Evolutionary conservation across 1,284 basidiomycete species (phyloP), one percentile per base, ranked within the genome.

Genomic region (Puccinia coronata): DNA sequence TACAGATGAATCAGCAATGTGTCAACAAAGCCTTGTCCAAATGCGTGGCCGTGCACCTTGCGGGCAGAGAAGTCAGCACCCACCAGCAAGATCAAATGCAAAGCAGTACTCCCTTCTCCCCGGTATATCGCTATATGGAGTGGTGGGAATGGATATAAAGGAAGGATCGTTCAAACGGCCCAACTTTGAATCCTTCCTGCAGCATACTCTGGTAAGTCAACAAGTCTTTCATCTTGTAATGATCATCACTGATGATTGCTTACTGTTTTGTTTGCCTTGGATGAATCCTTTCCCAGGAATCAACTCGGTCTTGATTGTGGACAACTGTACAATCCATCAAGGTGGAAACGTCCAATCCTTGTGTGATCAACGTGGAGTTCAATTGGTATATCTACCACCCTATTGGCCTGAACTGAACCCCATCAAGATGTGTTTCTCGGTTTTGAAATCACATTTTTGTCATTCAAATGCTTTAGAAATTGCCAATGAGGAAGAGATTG

Each of bases 361-460:
- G n/a, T 73, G 71, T n/a, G 25, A 55, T 55, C 47, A 36, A n/a
- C 51, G 51, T 23, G 43, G 71, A 20, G 61, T 65, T 4, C 28
- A 59, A 41, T 57, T 73, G 51, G 57, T 57, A 2, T 73, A 73
- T 49, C 31, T 73, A n/a, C 51, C 71, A 2, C 41, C 51, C 20
- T 73, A 73, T 25, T 55, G 71, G 51, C 71, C 71, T 14, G 31
- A 73, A 12, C 51, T 73, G 4, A 73, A 73, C 51, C 71, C 71
- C n/a, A 73, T 73, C 23, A 51, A 73, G 51, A 73, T 55, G 71
- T 53, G 71, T 39, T 73, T 73, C 36, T 73, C 23, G 23, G 51
- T 41, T 3, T 53, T 73, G 51, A 73, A 73, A 57, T 34, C n/a
- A 5, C 12, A 39, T 43, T 39, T 36, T 4, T 12, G 51, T 16